Evolutionary conservation across 768 basidiomycete genomes (phyloP), one percentile per base, ranked within the genome.

Genomic region (Neoboletus subvelutipes): DNA sequence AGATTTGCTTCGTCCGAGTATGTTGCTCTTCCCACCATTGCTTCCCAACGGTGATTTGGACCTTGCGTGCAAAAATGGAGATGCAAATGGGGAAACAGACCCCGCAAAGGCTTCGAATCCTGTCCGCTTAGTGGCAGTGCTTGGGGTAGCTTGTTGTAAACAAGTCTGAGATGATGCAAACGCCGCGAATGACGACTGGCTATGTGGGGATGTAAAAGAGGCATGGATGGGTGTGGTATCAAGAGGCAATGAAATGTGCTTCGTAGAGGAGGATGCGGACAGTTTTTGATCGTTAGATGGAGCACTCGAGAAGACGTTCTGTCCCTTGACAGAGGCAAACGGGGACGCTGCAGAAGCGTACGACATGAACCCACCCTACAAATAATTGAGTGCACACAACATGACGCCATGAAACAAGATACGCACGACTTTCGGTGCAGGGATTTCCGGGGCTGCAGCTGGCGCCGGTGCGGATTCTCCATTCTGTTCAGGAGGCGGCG

Each of bases 341-440:
- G 90, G 89, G 2, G 90, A 91, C 54, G 77, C 80, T 12, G 82
- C 75, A 3, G 88, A 86, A 13, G 90, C 89, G 64, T 90, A 92
- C 2, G 88, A 86, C 81, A 86, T 85, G 70, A 92, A 92, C 26
- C 90, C 90, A 52, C 81, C 75, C 87, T 88, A 50, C 36, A 45
- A 50, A 45, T 41, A 40, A 43, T 15, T 57, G 31, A 67, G 55
- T 39, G 22, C 9, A 61, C 49, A 49, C 53, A 48, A 59, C 47
- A 60, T 52, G 56, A 55, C 42, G 31, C 42, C 37, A 56, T 40
- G 53, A 24, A n/a, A 46, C 36, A 39, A 5, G 22, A 29, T 24
- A 76, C 81, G 57, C 62, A 85, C 86, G 55, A 77, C 64, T 72
- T 84, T 80, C 22, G 78, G 70, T 52, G 75, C 62, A 5, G 77